These are phyloP conservation scores for Boletus subparvulus DNA, from an alignment of 768 basidiomycete species.

Conservation along the genomic window DNA sequence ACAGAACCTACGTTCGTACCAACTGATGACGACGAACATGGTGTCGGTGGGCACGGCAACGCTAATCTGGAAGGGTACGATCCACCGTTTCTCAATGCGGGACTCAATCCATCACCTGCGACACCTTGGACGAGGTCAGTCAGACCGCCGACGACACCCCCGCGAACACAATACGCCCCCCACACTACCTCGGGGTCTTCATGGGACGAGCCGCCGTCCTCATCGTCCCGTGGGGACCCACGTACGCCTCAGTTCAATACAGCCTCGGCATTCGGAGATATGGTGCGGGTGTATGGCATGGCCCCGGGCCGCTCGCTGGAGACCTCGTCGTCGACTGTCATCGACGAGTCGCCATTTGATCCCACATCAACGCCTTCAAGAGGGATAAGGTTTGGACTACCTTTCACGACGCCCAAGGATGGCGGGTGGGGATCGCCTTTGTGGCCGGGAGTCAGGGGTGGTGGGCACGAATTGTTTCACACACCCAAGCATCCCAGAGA, in stretches of 20 bases:
- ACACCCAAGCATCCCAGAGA: constrained; percentile 47
- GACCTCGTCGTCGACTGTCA: constrained; percentile 14
- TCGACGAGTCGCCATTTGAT: constrained; percentile 66
- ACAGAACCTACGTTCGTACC: constrained; percentile 70
- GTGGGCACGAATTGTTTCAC: constrained; percentile 47
- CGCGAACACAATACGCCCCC: constrained; percentile 27
- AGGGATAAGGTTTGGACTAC: constrained; percentile 59
- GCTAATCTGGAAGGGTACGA: constrained; percentile 44
- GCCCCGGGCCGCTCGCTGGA: constrained; percentile 42
- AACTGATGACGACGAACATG: constrained; percentile 48
- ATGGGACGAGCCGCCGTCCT: constrained; percentile 42
- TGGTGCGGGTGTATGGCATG: constrained; percentile 38
- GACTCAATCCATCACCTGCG: constrained; percentile 54
- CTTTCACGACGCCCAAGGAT: constrained; percentile 66
- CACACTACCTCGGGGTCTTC: constrained; percentile 39
- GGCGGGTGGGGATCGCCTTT: constrained; percentile 38
- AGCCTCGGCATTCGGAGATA: constrained; percentile 32
- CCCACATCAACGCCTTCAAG: constrained; percentile 81
- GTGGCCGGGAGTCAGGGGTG: constrained; percentile 28
- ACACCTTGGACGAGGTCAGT: constrained; percentile 45
- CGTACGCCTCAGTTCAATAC: constrained; percentile 50
- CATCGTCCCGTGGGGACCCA: constrained; percentile 53
- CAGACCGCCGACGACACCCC: constrained; percentile 49
- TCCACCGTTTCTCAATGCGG: constrained; percentile 57
- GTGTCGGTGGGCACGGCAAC: background rate